These are phyloP conservation scores for Alternaria tenuissima DNA, from an alignment of 2,329 filamentous ascomycete species.

Conservation along the genomic window DNA sequence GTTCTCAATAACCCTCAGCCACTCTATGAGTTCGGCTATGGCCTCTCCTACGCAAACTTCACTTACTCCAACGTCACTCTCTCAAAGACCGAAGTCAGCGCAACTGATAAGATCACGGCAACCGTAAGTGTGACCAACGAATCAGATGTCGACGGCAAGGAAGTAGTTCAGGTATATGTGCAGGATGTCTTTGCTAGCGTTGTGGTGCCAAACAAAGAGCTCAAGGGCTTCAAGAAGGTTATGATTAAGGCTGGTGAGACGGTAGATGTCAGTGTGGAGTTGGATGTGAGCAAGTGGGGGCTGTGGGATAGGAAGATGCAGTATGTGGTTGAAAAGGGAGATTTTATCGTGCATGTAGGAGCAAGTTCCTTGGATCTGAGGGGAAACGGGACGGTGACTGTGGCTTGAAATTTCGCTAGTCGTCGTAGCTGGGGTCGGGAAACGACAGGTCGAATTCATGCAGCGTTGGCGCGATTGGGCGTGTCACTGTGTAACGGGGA, in stretches of 20 bases:
- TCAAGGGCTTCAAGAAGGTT: conserved; percentile 75
- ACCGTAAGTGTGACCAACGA: conserved; percentile 70
- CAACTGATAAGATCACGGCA: conserved; percentile 65
- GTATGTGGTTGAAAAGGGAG: conserved; percentile 77
- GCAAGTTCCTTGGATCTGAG: conserved; percentile 65
- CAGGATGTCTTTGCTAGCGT: conserved; percentile 69
- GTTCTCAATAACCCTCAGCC: conserved; percentile 68
- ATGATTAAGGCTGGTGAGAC: conserved; percentile 67
- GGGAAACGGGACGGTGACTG: conserved; percentile 65
- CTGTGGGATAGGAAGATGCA: conserved; percentile 69
- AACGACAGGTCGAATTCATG: neutral
- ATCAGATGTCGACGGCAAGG: conserved; percentile 64
- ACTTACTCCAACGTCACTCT: conserved; percentile 64
- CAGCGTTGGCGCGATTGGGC: neutral
- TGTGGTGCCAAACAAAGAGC: conserved; percentile 69
- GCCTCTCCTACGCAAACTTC: conserved; percentile 71
- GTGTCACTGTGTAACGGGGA: neutral
- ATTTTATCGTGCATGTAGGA: conserved; percentile 70
- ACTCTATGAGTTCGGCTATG: conserved; percentile 73
- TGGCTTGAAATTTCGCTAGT: conserved; percentile 36
- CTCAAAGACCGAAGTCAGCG: conserved; percentile 58
- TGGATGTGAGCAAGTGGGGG: conserved; percentile 61
- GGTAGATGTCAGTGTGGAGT: conserved; percentile 60
- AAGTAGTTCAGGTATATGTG: conserved; percentile 75
- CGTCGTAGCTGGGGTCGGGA: neutral